Base-by-base conservation (phyloP, 371 early-diverging fungal genomes). In the Mortierella sp. region DNA sequence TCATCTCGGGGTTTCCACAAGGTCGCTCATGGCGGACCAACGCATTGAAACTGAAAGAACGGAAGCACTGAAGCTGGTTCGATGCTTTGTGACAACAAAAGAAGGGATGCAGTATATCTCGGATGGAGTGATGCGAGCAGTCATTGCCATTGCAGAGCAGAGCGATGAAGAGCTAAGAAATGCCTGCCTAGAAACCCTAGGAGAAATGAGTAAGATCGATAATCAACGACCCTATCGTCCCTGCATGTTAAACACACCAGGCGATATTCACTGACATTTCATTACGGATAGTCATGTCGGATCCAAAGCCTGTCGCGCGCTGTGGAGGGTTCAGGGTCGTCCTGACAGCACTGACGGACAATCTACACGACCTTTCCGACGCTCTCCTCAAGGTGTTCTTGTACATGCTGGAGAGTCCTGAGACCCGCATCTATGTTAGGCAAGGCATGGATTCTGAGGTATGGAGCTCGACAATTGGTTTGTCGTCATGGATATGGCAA, bases 91-190 rank as follows among this genome's bases (percentile, higher is more conserved):
- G 26, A 65, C 70, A 14, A 69, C 70, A 10, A 76, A 65, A 50
- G 88, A 83, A 0, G 94, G 91, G 10, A 84, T 84, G 27, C 74
- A 80, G 39, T 67, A 87, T 52, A 64, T 92, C 13, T 85, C 89
- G 2, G 88, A 87, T 55, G 83, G 86, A 13, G 80, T 95, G n/a
- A 82, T 94, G 27, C 83, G 94, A 16, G 83, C 90, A 2, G 66
- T 94, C 2, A 90, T 93, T 3, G 88, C 95, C 0, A 80, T 94
- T 24, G 90, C 93, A 18, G 95, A 94, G 59, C 93, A 94, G 61
- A 70, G 81, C 3, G 95, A 94, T 47, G 92, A 91, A 59, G 87
- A 87, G 57, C 70, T 93, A 43, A 73, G 94, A 51, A 87, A 86
- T 58, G 84, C 92, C 4, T 89, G 91, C 46, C 56, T 94, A 13